Evolutionary conservation across 1,284 basidiomycete genomes (phyloP).

Genomic region (Fomitopsis palustris): DNA sequence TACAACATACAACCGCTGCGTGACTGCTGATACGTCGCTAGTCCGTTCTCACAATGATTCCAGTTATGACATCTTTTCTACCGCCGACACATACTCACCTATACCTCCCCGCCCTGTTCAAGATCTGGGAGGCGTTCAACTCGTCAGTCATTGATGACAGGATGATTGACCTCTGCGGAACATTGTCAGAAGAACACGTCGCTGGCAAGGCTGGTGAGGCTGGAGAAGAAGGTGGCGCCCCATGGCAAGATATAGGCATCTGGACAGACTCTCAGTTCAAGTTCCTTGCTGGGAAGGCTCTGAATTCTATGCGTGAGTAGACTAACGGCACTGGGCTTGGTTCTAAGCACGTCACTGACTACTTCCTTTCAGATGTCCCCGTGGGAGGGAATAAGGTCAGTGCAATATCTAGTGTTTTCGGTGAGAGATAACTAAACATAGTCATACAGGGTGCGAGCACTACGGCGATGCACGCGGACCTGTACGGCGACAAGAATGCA

Average conservation of each 20-base stretch:
- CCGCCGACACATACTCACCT: slow-evolving; percentile 65
- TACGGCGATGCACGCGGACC: slow-evolving; percentile 69
- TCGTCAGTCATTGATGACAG: slow-evolving; percentile 81
- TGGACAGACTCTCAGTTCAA: slow-evolving; percentile 88
- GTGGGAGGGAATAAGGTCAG: slow-evolving; percentile 63
- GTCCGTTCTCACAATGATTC: slow-evolving; percentile 64
- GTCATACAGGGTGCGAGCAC: slow-evolving; percentile 51
- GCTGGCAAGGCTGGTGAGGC: slow-evolving; percentile 52
- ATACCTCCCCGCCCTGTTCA: slow-evolving; percentile 75
- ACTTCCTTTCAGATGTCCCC: slow-evolving; percentile 56
- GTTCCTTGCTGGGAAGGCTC: slow-evolving; percentile 81
- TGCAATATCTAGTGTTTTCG: neutral
- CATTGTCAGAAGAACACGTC: slow-evolving; percentile 76
- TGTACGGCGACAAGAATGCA: slow-evolving; percentile 57
- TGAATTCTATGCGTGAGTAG: slow-evolving; percentile 82
- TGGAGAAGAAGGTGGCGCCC: slow-evolving; percentile 49
- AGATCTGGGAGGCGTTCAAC: slow-evolving; percentile 85
- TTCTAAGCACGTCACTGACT: slow-evolving; percentile 9
- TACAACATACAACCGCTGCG: neutral
- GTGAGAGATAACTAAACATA: slow-evolving; percentile 6
- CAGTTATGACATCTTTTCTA: slow-evolving; percentile 74
- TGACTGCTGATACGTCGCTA: slow-evolving; percentile 26
- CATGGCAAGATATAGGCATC: slow-evolving; percentile 82
- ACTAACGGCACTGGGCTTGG: neutral
- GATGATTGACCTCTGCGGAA: slow-evolving; percentile 78